Base-by-base conservation (phyloP, 2,329 filamentous ascomycete species). In the Trichoderma afroharzianum region DNA sequence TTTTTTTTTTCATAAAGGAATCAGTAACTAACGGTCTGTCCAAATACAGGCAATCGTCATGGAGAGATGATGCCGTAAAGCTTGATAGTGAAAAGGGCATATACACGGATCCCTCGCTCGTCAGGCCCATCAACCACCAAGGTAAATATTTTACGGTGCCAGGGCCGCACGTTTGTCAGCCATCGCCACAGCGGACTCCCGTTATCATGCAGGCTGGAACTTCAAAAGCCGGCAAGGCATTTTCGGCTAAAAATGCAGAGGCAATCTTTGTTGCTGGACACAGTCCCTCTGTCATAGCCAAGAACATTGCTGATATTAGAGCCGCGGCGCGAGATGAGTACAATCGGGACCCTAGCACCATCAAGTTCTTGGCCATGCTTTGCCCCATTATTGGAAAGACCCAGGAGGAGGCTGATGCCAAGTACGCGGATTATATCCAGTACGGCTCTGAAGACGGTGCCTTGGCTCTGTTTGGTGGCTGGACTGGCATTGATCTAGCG, bases 171-270 rank as follows among this genome's bases (percentile, higher is more conserved):
- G 84, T 90, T 73, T 88, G 86, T 76, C 85, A 90, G 71, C 89
- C 89, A 0, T 85, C 85, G 4, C 89, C 88, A 0, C 90, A 92
- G 74, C 83, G 90, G 1, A 91, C 89, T 0, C 90, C 90, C 0
- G 82, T 92, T 6, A 85, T 92, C 32, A 82, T 91, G 21, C 90
- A 92, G 76, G 90, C 90, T 0, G 90, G 90, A 0, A 90, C 89
- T 0, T 90, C 87, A 0, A 87, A 84, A 68, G 84, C 88, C 0
- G 89, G 88, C 1, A 89, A 88, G 73, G 78, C 80, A 0, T 92
- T 92, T 73, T 88, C 88, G 0, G 87, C 89, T 0, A 86, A 88
- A 68, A 88, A 92, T 74, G 90, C 90, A 0, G 90, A 92, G 75
- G 88, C 85, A 1, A 88, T 92, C 57, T 91, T 91, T 73, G 84